Evolutionary conservation across 305 asterid genomes (phyloP).

Genomic region (Fraxinus greggii): DNA sequence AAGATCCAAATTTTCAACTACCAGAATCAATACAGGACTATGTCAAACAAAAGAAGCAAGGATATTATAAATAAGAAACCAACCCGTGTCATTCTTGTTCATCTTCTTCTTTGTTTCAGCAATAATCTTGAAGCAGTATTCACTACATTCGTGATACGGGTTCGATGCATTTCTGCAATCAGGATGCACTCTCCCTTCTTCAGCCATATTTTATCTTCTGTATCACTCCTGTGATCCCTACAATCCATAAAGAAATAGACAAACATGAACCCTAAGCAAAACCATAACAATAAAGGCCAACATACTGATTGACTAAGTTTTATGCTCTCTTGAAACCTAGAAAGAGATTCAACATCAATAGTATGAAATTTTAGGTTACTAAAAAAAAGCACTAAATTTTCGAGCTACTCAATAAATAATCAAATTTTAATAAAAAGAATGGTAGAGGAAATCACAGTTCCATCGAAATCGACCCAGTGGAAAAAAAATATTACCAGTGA

Average conservation of each 20-base stretch:
- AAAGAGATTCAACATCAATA: neutral
- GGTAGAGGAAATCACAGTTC: neutral
- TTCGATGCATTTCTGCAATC: slow-evolving; percentile 62
- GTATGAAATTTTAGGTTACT: neutral
- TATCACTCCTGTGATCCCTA: neutral
- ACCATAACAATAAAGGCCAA: neutral
- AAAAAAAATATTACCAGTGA: slow-evolving; percentile 2
- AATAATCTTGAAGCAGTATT: slow-evolving; percentile 57
- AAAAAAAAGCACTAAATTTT: neutral
- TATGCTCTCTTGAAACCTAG: neutral
- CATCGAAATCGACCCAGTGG: neutral
- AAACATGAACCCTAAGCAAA: slow-evolving; percentile 4
- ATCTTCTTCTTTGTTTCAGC: slow-evolving; percentile 47
- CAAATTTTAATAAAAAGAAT: neutral
- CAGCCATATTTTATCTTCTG: slow-evolving; percentile 26
- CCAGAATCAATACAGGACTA: neutral
- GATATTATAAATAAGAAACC: neutral
- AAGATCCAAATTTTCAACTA: neutral
- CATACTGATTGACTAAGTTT: neutral
- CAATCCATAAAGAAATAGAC: neutral
- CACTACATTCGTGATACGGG: slow-evolving; percentile 63
- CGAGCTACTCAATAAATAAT: neutral
- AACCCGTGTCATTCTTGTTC: slow-evolving; percentile 41
- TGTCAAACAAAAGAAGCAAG: neutral
- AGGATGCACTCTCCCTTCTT: slow-evolving; percentile 56